Evolutionary conservation across 2,329 filamentous ascomycete genomes (phyloP), one percentile per base, ranked within the genome.

Genomic region (Drechslerella dactyloides): DNA sequence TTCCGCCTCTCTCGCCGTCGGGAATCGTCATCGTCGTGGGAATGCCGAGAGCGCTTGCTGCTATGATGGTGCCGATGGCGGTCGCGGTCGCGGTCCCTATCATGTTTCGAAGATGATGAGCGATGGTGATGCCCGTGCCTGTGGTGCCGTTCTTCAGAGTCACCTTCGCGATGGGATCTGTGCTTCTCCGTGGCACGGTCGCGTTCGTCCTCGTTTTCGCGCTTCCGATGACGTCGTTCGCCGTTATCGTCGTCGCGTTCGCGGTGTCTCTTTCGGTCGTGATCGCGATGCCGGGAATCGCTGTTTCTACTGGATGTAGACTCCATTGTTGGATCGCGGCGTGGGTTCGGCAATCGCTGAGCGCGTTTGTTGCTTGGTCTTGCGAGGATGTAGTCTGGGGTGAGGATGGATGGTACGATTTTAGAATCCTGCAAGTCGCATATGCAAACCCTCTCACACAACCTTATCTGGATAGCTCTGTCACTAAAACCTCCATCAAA

Each of bases 51-150:
- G 48, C 81, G 79, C 60, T 83, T 81, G 64, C 81, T 80, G 59
- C 83, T 82, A 44, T 80, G 80, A 52, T 82, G 80, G 74, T 85
- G 84, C 44, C 84, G 81, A 62, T 78, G 78, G 66, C 81, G 80
- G 52, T 82, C 81, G 8, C 80, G 79, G 33, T 64, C 66, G 55
- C 60, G 60, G 37, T 83, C 79, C 5, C 81, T 81, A 56, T 86
- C 84, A 54, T 86, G 82, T 62, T 78, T 81, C 0, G 83, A 83
- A 75, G 85, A 83, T 19, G 86, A 83, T 40, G 85, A 86, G 66
- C 89, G 84, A 55, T 70, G 65, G 77, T 91, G 91, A 76, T 87
- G 84, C 53, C 85, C 81, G 76, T 87, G 87, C 7, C 81, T 79
- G 40, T 85, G 83, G n/a, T 84, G 81, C 1, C 84, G 83, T 42